phyloP scores from a whole-genome alignment of 257 asterid genomes.

The Capsicum baccatum region DNA sequence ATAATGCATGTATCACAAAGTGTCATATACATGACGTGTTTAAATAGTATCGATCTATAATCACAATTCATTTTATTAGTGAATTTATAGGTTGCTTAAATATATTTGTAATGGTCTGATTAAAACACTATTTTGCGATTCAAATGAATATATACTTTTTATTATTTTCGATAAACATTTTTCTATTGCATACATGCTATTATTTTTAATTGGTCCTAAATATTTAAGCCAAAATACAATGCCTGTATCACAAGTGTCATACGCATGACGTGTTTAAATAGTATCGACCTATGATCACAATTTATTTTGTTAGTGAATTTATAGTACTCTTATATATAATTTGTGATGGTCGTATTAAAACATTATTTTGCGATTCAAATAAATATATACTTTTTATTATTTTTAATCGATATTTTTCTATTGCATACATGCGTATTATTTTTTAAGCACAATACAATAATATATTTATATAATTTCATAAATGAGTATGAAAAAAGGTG shows the following conservation, averaged over 20 bases:
- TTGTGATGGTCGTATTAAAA: neutral
- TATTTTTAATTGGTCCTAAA: neutral
- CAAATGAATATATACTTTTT: neutral
- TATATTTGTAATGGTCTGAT: neutral
- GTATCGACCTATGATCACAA: neutral
- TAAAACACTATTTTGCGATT: neutral
- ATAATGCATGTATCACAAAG: neutral
- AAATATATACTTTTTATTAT: neutral
- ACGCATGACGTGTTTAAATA: neutral
- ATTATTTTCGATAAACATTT: neutral
- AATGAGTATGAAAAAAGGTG: neutral
- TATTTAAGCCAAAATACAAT: neutral
- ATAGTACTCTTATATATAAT: neutral
- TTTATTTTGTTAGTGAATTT: neutral
- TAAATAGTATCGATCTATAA: neutral
- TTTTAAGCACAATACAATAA: neutral
- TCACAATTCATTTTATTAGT: neutral
- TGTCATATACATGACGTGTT: neutral
- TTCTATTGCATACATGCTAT: neutral
- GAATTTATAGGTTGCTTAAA: neutral
- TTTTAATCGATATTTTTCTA: neutral
- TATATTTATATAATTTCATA: rapidly evolving
- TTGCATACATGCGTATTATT: neutral
- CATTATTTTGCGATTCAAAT: neutral
- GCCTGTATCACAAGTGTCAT: neutral